Conservation (phyloP, 2,329 filamentous ascomycete genomes). For the Bimuria novae-zelandiae region DNA sequence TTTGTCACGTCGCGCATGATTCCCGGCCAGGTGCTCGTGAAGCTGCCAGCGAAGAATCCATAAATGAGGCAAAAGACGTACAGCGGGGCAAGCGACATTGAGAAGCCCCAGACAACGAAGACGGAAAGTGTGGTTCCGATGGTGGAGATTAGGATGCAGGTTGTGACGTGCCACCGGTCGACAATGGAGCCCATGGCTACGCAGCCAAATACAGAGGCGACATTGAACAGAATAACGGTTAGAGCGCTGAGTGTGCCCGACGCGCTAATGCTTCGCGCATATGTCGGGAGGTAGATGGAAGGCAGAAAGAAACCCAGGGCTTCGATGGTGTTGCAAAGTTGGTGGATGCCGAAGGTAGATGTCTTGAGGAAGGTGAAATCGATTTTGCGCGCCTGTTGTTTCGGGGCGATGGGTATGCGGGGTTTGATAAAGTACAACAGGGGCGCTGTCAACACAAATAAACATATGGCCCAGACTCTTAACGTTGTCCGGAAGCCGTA, state of each 20-base stretch:
- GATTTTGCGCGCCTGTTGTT: constrained; percentile 23
- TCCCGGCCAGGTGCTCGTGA: constrained; percentile 30
- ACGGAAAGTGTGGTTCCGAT: constrained; percentile 48
- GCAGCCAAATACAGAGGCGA: constrained; percentile 44
- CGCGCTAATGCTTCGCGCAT: constrained; percentile 26
- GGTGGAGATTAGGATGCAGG: constrained; percentile 49
- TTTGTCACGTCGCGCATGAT: constrained; percentile 30
- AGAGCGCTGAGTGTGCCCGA: constrained; percentile 30
- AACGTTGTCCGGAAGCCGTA: constrained; percentile 51
- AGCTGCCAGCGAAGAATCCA: constrained; percentile 41
- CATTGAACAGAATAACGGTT: constrained; percentile 42
- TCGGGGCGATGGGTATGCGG: constrained; percentile 32
- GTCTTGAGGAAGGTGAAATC: constrained; percentile 37
- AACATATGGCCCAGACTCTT: constrained; percentile 44
- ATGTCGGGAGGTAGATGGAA: constrained; percentile 47
- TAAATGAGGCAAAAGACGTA: constrained; percentile 40
- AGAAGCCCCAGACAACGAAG: constrained; percentile 55
- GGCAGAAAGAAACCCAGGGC: constrained; percentile 49
- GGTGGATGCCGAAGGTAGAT: constrained; percentile 39
- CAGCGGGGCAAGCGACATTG: constrained; percentile 43
- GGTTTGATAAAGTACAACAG: constrained; percentile 40
- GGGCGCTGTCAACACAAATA: constrained; percentile 38
- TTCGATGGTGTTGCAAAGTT: constrained; percentile 43
- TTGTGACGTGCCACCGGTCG: constrained; percentile 50
- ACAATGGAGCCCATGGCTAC: constrained; percentile 44